Evolutionary conservation across 768 basidiomycete species (phyloP).

Genomic region (Boletus edulis): DNA sequence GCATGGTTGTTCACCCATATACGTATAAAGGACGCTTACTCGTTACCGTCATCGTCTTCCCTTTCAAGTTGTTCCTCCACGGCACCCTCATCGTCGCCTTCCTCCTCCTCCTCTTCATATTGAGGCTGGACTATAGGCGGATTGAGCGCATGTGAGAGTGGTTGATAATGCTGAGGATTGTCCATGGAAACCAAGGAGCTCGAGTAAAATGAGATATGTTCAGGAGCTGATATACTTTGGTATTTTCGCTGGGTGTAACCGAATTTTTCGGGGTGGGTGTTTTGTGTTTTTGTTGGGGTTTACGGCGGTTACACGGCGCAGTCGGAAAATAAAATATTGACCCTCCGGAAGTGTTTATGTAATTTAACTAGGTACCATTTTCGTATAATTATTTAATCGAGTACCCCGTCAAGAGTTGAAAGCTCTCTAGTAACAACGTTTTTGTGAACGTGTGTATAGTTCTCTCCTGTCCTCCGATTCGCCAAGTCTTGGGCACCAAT

Average conservation of each 20-base stretch:
- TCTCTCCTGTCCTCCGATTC: too few species aligned
- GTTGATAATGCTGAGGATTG: slow-evolving; percentile 79
- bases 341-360: slow-evolving; percentile 20
- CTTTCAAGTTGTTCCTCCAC: slow-evolving; percentile 65
- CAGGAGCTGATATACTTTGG: slow-evolving; percentile 21
- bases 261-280: slow-evolving; percentile 31
- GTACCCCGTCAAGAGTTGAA: too few species aligned
- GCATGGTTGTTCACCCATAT: neutral
- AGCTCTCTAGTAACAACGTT: too few species aligned
- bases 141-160: slow-evolving; percentile 75
- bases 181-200: slow-evolving; percentile 36
- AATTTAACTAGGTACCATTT: slow-evolving; percentile 3
- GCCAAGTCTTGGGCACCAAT: too few species aligned
- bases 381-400: too few species aligned
- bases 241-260: slow-evolving; percentile 30
- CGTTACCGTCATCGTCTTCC: slow-evolving; percentile 44
- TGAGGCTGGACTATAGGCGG: slow-evolving; percentile 41
- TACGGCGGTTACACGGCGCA: slow-evolving; percentile 24
- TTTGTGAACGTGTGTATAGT: too few species aligned
- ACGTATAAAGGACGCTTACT: slow-evolving; percentile 17
- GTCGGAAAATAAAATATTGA: slow-evolving; percentile 27
- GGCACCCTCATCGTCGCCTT: slow-evolving; percentile 74
- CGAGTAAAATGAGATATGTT: slow-evolving; percentile 22
- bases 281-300: slow-evolving; percentile 23
- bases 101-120: slow-evolving; percentile 56